Base-by-base conservation (phyloP, 495 filamentous ascomycete species). In the Beverwykella pulmonaria region DNA sequence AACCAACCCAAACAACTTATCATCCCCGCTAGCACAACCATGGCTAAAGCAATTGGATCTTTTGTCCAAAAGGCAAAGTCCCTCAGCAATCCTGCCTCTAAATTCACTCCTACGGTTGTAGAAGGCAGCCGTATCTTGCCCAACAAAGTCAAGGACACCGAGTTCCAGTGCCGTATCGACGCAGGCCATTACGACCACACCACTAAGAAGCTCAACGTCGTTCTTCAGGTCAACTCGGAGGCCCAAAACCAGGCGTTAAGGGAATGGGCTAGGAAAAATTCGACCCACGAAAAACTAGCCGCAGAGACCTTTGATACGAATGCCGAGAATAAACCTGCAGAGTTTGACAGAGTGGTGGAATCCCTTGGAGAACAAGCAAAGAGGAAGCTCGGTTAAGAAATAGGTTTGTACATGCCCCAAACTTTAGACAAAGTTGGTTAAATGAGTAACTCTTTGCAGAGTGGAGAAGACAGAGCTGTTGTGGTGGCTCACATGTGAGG, bases 141-240 rank as follows among this genome's bases (percentile, higher is more conserved):
- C 12, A 12, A 4, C 8, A 56, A 12, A 39, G 19, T 12, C 19
- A 32, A 56, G 6, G 53, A 56, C 32, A 25, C 53, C 10, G 26
- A 56, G 26, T 56, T 32, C 27, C 53, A 56, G 53, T 56, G 25
- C 36, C 63, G 68, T 25, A 36, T 70, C 29, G 63, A 70, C 52
- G 68, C 68, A 26, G 63, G 68, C 48, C 50, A 63, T 41, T 70
- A 61, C 56, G 44, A 70, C 27, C 32, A 19, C 25, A 55, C 25
- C 19, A 55, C 63, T 9, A 70, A 67, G 46, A n/a, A 41, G 19
- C 56, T 71, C 32, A 56, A 67, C 53, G 64, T 68, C 15, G 48
- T 32, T 32, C 50, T 71, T 41, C 68, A 71, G 53, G 58, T 71
- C 52, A 71, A 71, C 63, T 71, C 68, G 30, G 58, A 71, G 29